These are phyloP conservation scores for Maudiozyma barnettii DNA, from an alignment of 805 yeast genomes.

Conservation along the genomic window DNA sequence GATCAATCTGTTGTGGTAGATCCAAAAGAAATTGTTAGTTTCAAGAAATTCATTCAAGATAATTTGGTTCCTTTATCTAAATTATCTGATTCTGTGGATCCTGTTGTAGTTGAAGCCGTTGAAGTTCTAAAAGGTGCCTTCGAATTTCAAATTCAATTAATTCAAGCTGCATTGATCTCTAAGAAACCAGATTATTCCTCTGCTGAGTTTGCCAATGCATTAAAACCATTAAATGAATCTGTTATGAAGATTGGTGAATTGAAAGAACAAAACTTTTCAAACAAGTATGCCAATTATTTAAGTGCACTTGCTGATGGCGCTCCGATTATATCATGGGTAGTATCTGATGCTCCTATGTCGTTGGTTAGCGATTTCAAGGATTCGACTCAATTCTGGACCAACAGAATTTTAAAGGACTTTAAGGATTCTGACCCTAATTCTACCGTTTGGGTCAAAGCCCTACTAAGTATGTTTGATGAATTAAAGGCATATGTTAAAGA, in stretches of 20 bases:
- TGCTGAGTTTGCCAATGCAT: conserved; percentile 43
- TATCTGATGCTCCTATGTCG: conserved; percentile 64
- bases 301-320: conserved; percentile 83
- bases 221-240: conserved; percentile 58
- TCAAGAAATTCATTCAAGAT: conserved; percentile 43
- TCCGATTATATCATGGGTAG: conserved; percentile 87
- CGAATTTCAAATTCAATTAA: conserved; percentile 45
- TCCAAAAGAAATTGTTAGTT: conserved; percentile 41
- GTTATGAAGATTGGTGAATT: conserved; percentile 49
- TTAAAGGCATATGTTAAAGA: conserved; percentile 67
- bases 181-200: conserved; percentile 55
- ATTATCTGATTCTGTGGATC: conserved; percentile 34
- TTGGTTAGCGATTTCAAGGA: conserved; percentile 78
- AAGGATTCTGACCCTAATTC: conserved; percentile 62
- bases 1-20: conserved; percentile 17
- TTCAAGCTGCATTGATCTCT: conserved; percentile 49
- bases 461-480: conserved; percentile 54
- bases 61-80: conserved; percentile 50
- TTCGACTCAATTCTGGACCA: conserved; percentile 89
- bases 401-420: conserved; percentile 77
- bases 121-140: conserved; percentile 44
- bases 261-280: conserved; percentile 68
- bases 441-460: conserved; percentile 72
- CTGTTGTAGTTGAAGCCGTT: conserved; percentile 40
- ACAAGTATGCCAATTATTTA: conserved; percentile 57